phyloP scores from a whole-genome alignment of 2,329 filamentous ascomycete species.

The Epicoccum sorghinum region DNA sequence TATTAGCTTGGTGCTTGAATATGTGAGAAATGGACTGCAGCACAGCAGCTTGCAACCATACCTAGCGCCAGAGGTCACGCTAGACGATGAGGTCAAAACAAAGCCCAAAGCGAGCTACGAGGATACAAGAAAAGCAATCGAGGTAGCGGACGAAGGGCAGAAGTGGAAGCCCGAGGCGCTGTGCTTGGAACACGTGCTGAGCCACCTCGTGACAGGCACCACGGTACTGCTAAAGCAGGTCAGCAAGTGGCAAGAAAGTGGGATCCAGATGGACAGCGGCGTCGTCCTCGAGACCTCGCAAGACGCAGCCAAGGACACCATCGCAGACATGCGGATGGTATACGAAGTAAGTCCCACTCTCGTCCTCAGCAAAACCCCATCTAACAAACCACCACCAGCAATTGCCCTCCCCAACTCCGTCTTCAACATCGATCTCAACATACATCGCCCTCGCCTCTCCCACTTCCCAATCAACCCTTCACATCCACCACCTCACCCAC shows the following conservation, averaged over 20 bases:
- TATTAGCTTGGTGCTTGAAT: conserved; percentile 72
- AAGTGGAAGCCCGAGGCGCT: conserved; percentile 45
- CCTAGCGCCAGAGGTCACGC: conserved; percentile 54
- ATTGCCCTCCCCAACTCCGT: background rate
- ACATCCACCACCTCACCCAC: conserved; percentile 45
- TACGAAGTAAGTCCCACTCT: conserved; percentile 49
- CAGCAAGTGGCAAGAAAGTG: conserved; percentile 54
- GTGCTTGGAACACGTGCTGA: conserved; percentile 49
- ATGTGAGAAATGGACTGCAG: conserved; percentile 74
- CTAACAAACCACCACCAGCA: conserved; percentile 15
- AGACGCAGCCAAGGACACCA: conserved; percentile 19
- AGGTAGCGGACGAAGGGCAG: conserved; percentile 52
- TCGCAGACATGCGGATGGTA: conserved; percentile 65
- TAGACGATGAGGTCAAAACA: conserved; percentile 12
- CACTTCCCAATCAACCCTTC: conserved; percentile 14
- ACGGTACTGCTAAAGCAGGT: conserved; percentile 46
- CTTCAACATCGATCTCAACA: conserved; percentile 27
- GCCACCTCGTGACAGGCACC: conserved; percentile 42
- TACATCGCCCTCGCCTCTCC: conserved; percentile 32
- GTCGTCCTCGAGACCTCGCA: conserved; percentile 53
- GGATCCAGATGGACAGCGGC: conserved; percentile 72
- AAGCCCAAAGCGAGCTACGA: conserved; percentile 31
- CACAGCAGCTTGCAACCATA: conserved; percentile 69
- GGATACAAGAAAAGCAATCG: conserved; percentile 42
- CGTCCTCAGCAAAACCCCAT: background rate